These are phyloP conservation scores for Chaetomium strumarium DNA, from an alignment of 2,329 filamentous ascomycete species.

Conservation along the genomic window DNA sequence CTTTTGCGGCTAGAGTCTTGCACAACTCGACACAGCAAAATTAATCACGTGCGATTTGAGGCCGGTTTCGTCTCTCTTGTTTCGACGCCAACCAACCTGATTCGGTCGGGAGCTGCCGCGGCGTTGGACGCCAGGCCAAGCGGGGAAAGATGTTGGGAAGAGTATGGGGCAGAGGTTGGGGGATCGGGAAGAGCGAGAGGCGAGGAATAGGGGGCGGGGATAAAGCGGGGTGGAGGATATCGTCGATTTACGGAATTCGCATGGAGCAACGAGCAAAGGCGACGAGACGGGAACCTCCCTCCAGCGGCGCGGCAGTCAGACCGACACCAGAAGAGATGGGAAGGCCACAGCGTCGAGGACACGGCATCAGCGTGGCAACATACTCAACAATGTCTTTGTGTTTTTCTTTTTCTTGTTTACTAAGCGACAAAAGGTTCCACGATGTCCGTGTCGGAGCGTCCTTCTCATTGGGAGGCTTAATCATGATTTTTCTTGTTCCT, in stretches of 20 bases:
- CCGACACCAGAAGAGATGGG: neutral
- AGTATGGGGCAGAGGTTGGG: neutral
- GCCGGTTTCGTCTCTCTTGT: constrained; percentile 1
- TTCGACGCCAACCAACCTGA: neutral
- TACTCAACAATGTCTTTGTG: neutral
- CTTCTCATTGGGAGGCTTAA: too few relatives aligned
- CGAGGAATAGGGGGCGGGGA: neutral
- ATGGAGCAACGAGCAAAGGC: neutral
- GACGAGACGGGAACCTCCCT: neutral
- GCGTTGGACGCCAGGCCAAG: neutral
- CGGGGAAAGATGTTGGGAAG: neutral
- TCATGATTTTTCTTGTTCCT: too few relatives aligned
- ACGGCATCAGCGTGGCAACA: neutral
- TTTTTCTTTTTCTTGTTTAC: neutral
- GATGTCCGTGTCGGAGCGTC: too few relatives aligned
- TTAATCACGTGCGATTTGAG: constrained; percentile 18
- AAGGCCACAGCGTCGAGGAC: neutral
- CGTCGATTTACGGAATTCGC: neutral
- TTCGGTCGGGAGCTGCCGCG: neutral
- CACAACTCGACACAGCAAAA: constrained; percentile 21
- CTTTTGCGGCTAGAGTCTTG: constrained; percentile 24
- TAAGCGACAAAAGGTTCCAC: neutral
- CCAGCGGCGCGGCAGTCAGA: neutral
- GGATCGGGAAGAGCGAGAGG: neutral
- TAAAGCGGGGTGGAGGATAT: neutral